Percentiles rank a stretch among this genome's conserved stretches.
Evolutionary conservation across 805 yeast genomes (phyloP).

Genomic region (Nakazawaea ernobii): DNA sequence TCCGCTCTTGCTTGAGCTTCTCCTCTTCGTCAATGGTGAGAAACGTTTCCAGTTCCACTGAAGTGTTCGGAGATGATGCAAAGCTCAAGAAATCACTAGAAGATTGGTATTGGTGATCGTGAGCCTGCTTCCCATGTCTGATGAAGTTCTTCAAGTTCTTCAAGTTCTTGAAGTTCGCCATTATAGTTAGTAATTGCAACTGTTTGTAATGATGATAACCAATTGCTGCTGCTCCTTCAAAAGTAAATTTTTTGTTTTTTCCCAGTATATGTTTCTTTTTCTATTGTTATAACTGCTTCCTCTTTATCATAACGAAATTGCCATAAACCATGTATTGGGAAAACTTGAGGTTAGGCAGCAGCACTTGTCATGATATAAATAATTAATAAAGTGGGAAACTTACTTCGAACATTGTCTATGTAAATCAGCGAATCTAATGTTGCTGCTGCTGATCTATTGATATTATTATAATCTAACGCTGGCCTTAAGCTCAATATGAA

Average conservation of each 20-base stretch:
- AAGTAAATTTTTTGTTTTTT: background rate
- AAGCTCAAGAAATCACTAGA: constrained; percentile 5
- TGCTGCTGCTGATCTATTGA: background rate
- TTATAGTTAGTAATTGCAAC: constrained; percentile 16
- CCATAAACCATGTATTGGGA: too few relatives aligned
- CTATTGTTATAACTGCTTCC: background rate
- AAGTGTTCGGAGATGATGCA: constrained; percentile 2
- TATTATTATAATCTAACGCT: too few relatives aligned
- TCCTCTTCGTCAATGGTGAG: constrained; percentile 1
- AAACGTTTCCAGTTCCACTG: background rate
- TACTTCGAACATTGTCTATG: background rate
- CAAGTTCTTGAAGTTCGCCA: constrained; percentile 24
- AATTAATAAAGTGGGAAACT: background rate
- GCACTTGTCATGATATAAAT: background rate
- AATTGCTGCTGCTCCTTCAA: background rate
- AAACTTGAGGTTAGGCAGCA: background rate
- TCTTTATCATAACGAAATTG: too few relatives aligned
- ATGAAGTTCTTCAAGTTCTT: constrained; percentile 37
- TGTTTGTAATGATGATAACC: background rate
- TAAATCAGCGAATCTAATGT: background rate
- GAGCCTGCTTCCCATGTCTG: constrained; percentile 37
- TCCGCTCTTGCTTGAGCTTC: constrained; percentile 1
- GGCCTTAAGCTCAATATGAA: too few relatives aligned
- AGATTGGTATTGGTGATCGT: constrained; percentile 9
- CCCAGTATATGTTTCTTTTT: background rate